Evolutionary conservation across 257 asterid species (phyloP).

Genomic region (Handroanthus guayacan): DNA sequence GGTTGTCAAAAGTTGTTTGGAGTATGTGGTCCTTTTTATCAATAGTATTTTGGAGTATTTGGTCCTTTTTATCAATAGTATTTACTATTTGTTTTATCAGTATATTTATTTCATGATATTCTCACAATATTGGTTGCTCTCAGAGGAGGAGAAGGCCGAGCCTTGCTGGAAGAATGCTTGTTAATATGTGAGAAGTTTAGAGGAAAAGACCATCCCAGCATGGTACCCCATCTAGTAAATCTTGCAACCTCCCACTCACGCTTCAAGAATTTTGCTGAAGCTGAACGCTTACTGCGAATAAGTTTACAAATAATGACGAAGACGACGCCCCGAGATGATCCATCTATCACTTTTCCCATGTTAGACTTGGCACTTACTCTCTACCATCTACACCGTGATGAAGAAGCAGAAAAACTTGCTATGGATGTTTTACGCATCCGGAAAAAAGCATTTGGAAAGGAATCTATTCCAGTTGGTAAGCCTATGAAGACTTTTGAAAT

Average conservation of each 20-base stretch:
- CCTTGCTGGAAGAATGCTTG: conserved; percentile 74
- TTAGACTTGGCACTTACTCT: conserved; percentile 78
- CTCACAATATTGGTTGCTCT: conserved; percentile 25
- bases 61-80: background rate
- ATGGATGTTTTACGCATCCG: conserved; percentile 68
- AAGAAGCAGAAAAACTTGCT: conserved; percentile 88
- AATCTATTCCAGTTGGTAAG: conserved; percentile 92
- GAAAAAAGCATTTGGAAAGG: conserved; percentile 81
- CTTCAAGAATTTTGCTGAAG: conserved; percentile 78
- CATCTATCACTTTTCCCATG: conserved; percentile 84
- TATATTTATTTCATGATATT: conserved; percentile 21
- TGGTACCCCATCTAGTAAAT: conserved; percentile 81
- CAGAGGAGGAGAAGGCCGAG: conserved; percentile 88
- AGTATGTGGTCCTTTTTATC: background rate
- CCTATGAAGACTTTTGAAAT: conserved; percentile 15
- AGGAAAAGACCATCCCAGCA: conserved; percentile 81
- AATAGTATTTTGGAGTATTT: background rate
- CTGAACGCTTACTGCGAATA: conserved; percentile 80
- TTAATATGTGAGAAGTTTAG: conserved; percentile 59
- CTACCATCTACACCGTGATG: conserved; percentile 69
- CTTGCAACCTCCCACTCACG: conserved; percentile 90
- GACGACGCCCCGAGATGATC: conserved; percentile 75
- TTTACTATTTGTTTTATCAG: conserved; percentile 8
- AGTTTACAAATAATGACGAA: conserved; percentile 76
- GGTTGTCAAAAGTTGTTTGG: background rate